Evolutionary conservation across 2,329 filamentous ascomycete genomes (phyloP).

Genomic region (Xylaria sp.): DNA sequence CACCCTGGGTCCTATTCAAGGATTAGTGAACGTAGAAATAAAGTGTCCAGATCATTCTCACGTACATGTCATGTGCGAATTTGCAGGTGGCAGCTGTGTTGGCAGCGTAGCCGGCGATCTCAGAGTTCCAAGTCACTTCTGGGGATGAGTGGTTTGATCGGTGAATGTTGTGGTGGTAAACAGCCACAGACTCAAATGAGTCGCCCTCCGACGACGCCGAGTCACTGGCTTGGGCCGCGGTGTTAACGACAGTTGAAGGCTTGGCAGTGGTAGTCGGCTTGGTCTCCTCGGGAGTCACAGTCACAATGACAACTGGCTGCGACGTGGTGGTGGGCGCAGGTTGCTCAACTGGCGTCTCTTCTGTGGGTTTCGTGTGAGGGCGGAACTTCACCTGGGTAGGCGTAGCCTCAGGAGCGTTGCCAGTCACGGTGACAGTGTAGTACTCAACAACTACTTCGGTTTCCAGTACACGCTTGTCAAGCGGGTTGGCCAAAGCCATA

Average conservation of each 20-base stretch:
- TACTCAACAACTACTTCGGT: constrained; percentile 50
- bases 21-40: constrained; percentile 48
- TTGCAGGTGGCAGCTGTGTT: constrained; percentile 73
- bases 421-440: constrained; percentile 53
- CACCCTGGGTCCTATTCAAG: constrained; percentile 61
- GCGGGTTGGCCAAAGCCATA: constrained; percentile 50
- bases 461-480: constrained; percentile 50
- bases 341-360: constrained; percentile 34
- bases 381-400: constrained; percentile 31
- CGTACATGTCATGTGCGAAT: constrained; percentile 80
- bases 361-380: constrained; percentile 27
- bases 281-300: constrained; percentile 37
- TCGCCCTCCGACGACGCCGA: constrained; percentile 42
- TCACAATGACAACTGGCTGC: constrained; percentile 38
- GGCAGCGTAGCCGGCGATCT: constrained; percentile 71
- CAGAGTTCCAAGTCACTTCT: constrained; percentile 72
- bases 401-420: constrained; percentile 34
- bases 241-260: constrained; percentile 18
- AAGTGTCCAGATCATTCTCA: constrained; percentile 50
- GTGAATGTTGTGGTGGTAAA: constrained; percentile 87
- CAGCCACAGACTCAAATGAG: constrained; percentile 55
- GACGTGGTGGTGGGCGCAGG: constrained; percentile 19
- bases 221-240: constrained; percentile 27
- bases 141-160: constrained; percentile 82
- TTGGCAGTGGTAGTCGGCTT: constrained; percentile 21